Conservation (phyloP, 2,329 filamentous ascomycete species). For the Penicillium brasilianum region DNA sequence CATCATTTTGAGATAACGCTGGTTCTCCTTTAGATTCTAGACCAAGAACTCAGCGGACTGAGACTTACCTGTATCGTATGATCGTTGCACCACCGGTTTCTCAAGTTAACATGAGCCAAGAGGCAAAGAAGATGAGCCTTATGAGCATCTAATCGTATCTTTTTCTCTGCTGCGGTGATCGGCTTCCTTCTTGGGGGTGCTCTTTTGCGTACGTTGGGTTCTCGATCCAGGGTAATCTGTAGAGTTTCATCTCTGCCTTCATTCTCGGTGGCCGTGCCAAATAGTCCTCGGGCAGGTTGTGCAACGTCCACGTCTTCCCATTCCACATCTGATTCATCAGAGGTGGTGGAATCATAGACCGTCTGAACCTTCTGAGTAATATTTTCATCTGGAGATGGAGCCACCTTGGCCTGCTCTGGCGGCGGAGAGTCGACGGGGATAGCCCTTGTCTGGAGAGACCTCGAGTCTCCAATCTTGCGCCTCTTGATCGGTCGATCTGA, state of each 20-base stretch:
- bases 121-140: constrained; percentile 85
- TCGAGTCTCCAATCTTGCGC: constrained; percentile 42
- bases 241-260: constrained; percentile 34
- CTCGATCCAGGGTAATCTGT: constrained; percentile 46
- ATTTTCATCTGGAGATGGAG: constrained; percentile 17
- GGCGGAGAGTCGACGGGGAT: constrained; percentile 9
- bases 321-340: constrained; percentile 65
- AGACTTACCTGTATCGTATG: constrained; percentile 62
- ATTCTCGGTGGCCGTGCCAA: constrained; percentile 23
- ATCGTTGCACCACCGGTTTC: constrained; percentile 92
- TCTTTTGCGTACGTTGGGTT: constrained; percentile 32
- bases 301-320: constrained; percentile 66
- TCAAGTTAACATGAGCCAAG: constrained; percentile 73
- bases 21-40: constrained; percentile 19
- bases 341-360: constrained; percentile 49
- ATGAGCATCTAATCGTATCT: constrained; percentile 74
- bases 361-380: constrained; percentile 34
- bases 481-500: constrained; percentile 43
- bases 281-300: constrained; percentile 33
- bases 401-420: constrained; percentile 20
- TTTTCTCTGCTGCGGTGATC: constrained; percentile 62
- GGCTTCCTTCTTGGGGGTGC: constrained; percentile 53
- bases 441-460: constrained; percentile 22
- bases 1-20: constrained; percentile 63
- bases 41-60: not conserved